Evolutionary conservation across 2,329 filamentous ascomycete genomes (phyloP).

Genomic region (Talaromyces atroroseus): DNA sequence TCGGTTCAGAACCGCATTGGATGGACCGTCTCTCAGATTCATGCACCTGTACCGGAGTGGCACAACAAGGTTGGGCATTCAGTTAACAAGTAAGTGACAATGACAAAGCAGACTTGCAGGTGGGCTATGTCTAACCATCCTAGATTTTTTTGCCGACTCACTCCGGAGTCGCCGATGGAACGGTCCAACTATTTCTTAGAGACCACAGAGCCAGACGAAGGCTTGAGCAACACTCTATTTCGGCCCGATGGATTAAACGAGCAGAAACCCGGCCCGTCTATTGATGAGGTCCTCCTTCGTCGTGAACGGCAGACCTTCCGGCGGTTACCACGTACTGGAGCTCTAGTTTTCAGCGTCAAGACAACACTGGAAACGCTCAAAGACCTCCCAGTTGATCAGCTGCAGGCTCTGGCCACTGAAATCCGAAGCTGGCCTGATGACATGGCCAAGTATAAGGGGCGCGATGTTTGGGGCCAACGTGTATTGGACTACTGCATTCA

Average conservation of each 20-base stretch:
- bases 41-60: conserved; percentile 46
- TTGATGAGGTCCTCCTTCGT: conserved; percentile 43
- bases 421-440: conserved; percentile 43
- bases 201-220: conserved; percentile 33
- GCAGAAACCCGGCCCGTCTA: conserved; percentile 29
- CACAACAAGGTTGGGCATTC: conserved; percentile 41
- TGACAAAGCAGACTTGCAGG: neutral
- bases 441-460: conserved; percentile 42
- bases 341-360: conserved; percentile 48
- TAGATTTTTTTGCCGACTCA: conserved; percentile 45
- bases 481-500: conserved; percentile 34
- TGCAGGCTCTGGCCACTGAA: conserved; percentile 39
- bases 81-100: conserved; percentile 37
- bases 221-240: conserved; percentile 41
- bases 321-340: conserved; percentile 38
- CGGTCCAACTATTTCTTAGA: conserved; percentile 49
- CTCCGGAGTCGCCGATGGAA: conserved; percentile 42
- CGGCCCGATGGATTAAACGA: conserved; percentile 38
- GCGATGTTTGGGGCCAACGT: conserved; percentile 38
- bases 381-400: conserved; percentile 37
- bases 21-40: conserved; percentile 44
- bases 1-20: conserved; percentile 46
- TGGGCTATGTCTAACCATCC: conserved; percentile 1
- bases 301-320: conserved; percentile 49
- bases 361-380: conserved; percentile 41